A percentile compares a stretch with the other conserved stretches of the same genome.
These are phyloP conservation scores for Neurospora crassa DNA, from an alignment of 2,329 filamentous ascomycete species.

Conservation along the genomic window DNA sequence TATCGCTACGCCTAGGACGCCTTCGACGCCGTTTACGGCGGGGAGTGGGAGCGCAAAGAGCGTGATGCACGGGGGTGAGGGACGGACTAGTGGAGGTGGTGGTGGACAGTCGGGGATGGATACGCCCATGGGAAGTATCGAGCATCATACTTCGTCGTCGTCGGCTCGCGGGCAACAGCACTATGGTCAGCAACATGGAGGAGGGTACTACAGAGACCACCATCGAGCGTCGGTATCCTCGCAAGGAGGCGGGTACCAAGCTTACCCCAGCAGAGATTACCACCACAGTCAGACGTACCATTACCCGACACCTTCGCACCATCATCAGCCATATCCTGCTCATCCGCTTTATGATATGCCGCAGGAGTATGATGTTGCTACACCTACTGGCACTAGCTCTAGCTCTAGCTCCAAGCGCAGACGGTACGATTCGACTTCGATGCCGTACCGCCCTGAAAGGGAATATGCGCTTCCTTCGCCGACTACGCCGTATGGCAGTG, in stretches of 20 bases:
- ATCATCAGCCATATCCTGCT: not conserved
- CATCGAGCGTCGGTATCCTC: not conserved
- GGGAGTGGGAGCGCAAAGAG: slow-evolving; percentile 9
- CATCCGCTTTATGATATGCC: not conserved
- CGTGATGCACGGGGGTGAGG: not conserved
- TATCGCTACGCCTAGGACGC: slow-evolving; percentile 52
- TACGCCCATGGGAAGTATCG: slow-evolving; percentile 6
- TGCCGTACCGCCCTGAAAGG: not conserved
- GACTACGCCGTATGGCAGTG: accelerated
- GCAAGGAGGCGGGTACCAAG: not conserved
- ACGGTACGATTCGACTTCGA: not conserved
- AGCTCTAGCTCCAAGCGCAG: not conserved
- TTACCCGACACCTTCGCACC: not conserved
- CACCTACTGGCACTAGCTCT: not conserved
- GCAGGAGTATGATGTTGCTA: not conserved
- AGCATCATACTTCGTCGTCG: slow-evolving; percentile 8
- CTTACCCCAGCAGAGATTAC: not conserved
- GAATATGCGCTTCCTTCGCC: not conserved
- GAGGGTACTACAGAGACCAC: not conserved
- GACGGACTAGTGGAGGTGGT: slow-evolving; percentile 12
- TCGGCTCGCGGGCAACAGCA: not conserved
- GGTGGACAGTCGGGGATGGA: slow-evolving; percentile 5
- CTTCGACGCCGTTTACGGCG: slow-evolving; percentile 37
- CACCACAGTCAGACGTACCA: not conserved
- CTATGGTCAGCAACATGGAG: not conserved